A percentile compares a stretch with the other conserved stretches of the same genome.
These are phyloP conservation scores for Leccinum barrowsii DNA, from an alignment of 768 basidiomycete species.

Conservation along the genomic window DNA sequence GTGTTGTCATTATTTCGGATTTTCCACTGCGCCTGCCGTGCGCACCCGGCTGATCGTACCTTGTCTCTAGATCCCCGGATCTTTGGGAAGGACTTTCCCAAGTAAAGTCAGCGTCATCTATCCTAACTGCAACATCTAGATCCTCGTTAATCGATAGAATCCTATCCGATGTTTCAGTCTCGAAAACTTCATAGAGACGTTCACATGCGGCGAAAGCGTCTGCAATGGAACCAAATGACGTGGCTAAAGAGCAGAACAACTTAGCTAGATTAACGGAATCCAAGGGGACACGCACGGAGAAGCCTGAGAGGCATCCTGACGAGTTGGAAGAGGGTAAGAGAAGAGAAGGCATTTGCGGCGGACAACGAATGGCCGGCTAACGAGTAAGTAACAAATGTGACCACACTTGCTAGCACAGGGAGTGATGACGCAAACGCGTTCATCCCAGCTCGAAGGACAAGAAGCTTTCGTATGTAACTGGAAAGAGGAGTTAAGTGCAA, in stretches of 20 bases:
- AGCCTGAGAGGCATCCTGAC: conserved; percentile 82
- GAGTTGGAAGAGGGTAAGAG: conserved; percentile 56
- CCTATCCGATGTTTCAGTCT: conserved; percentile 72
- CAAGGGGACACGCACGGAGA: conserved; percentile 35
- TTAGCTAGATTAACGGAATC: conserved; percentile 4
- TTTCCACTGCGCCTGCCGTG: conserved; percentile 8
- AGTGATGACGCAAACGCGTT: conserved; percentile 68
- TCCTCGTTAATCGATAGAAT: conserved; percentile 50
- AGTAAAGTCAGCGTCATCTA: conserved; percentile 69
- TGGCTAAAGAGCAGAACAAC: conserved; percentile 37
- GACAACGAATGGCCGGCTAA: conserved; percentile 63
- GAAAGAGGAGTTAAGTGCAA: background rate
- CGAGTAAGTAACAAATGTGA: conserved; percentile 75
- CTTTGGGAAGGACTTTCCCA: conserved; percentile 81
- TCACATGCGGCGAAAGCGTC: conserved; percentile 80
- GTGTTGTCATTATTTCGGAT: conserved; percentile 14
- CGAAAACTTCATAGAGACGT: conserved; percentile 78
- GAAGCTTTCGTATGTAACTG: conserved; percentile 62
- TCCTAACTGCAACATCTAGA: conserved; percentile 61
- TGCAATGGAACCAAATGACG: conserved; percentile 72
- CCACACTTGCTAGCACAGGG: conserved; percentile 75
- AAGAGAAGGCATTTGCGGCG: conserved; percentile 64
- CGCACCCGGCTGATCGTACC: conserved; percentile 1
- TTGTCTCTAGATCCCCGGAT: conserved; percentile 27
- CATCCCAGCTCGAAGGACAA: conserved; percentile 63